Base-by-base conservation (phyloP, 371 early-diverging fungal species). In the Capillidium heterosporum region DNA sequence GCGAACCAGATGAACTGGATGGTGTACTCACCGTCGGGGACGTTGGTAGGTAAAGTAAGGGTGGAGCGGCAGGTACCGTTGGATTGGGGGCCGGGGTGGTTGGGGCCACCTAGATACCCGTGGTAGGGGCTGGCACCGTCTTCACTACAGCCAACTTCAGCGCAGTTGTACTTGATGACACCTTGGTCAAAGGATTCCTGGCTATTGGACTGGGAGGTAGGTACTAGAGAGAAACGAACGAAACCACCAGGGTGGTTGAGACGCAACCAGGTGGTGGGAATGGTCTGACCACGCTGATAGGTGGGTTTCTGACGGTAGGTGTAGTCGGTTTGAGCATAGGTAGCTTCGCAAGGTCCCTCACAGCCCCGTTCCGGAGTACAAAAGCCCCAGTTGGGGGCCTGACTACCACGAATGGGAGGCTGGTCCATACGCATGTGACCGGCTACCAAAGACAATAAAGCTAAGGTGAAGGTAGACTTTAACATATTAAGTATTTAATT, bases 1-100 rank as follows among this genome's bases (percentile, higher is more conserved):
- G 78, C 78, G 53, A 68, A 77, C 77, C 77, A 76, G 21, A 73
- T 63, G 77, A 77, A 76, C 51, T 78, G 80, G 11, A 80, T 61
- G 1, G 80, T 78, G 19, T 59, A 67, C 7, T 62, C 64, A 47
- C 72, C 75, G 56, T 80, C 75, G 23, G 68, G 67, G 10, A 79
- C 60, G 59, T 70, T 64, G 21, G 59, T 48, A 3, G 80, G 80
- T 17, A 78, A 59, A 1, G 64, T 72, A 19, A 78, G 61, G 4
- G 54, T 58, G 3, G 74, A 72, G 19, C 61, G 58, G 60, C 80
- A 79, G 2, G 61, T 55, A 35, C 35, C 35, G 4, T 35, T 35
- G 35, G 35, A 35, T 0, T 62, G 65, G 60, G 59, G 57, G 1
- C 72, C 75, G 8, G 63, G 50, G 0, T 71, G 76, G 59, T 65